A percentile compares a stretch with the other conserved stretches of the same genome.
Evolutionary conservation across 23 red algal genomes (phyloP).

Genomic region (Rhodosorus marinus): DNA sequence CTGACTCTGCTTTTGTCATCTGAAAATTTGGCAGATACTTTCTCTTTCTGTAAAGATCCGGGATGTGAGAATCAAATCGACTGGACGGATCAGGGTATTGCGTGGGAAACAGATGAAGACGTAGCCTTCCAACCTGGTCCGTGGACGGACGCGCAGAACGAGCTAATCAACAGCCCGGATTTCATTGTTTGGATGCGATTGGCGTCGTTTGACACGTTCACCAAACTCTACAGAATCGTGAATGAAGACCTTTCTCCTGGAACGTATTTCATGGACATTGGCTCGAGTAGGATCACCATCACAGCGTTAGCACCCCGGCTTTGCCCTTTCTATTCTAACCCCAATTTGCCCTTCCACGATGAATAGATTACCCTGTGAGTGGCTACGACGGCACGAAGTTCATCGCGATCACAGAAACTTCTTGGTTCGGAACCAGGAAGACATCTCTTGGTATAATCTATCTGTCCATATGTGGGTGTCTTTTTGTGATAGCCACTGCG

Average conservation of each 20-base stretch:
- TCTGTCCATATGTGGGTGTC: constrained; percentile 36
- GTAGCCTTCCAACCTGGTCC: constrained; percentile 7
- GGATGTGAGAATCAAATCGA: constrained; percentile 1
- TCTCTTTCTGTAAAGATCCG: constrained; percentile 15
- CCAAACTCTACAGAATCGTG: constrained; percentile 41
- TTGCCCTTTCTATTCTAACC: no score
- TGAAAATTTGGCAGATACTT: no score
- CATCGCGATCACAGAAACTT: constrained; percentile 58
- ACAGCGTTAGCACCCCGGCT: no score
- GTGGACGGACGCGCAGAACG: constrained; percentile 4
- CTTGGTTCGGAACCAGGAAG: constrained; percentile 73
- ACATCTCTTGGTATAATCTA: constrained; percentile 44
- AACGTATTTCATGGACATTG: constrained; percentile 17
- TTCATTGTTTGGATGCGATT: constrained; percentile 81
- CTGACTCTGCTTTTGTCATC: no score
- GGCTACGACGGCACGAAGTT: constrained; percentile 62
- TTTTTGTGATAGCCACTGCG: constrained; percentile 21
- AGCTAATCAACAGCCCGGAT: constrained; percentile 9
- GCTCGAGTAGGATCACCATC: no score
- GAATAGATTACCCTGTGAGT: constrained; percentile 31
- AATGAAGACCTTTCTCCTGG: constrained; percentile 18
- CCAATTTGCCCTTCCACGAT: no score
- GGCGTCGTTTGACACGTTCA: constrained; percentile 35
- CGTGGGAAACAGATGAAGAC: constrained; percentile 32
- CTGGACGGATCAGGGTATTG: constrained; percentile 19